Conservation (phyloP, 106 monocot species). For the Gastrodia elata region DNA sequence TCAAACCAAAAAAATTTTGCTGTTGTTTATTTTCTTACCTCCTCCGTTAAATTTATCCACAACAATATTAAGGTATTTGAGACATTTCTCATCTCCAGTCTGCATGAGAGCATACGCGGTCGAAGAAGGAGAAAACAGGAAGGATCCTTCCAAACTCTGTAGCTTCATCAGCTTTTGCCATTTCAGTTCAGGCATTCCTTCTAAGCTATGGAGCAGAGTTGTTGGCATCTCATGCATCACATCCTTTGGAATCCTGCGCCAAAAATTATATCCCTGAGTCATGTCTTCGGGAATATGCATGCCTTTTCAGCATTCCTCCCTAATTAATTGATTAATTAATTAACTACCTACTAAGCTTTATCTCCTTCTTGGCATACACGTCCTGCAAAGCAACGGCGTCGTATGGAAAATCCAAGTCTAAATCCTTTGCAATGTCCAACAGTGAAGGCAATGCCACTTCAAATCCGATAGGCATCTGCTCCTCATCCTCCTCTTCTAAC, state of each 20-base stretch:
- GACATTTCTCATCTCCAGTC: conserved; percentile 53
- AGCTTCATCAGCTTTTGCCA: conserved; percentile 71
- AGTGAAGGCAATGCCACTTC: conserved; percentile 87
- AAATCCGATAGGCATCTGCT: conserved; percentile 85
- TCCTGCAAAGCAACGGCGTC: conserved; percentile 39
- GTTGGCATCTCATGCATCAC: conserved; percentile 80
- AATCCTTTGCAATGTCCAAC: conserved; percentile 46
- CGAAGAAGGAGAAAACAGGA: conserved; percentile 84
- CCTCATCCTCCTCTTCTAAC: conserved; percentile 46
- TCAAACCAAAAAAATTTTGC: background rate
- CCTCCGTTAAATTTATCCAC: conserved; percentile 65
- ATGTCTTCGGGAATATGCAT: no score
- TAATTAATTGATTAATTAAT: no score
- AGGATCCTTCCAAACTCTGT: conserved; percentile 63
- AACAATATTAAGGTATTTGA: conserved; percentile 43
- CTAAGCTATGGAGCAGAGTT: conserved; percentile 86
- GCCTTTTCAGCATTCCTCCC: no score
- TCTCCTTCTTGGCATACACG: conserved; percentile 45
- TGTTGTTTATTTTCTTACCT: conserved; percentile 30
- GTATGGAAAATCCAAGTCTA: conserved; percentile 54
- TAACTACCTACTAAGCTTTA: conserved; percentile 79
- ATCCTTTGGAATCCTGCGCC: conserved; percentile 73
- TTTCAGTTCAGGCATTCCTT: conserved; percentile 71
- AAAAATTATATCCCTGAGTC: background rate
- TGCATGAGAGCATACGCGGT: conserved; percentile 78